Evolutionary conservation across 495 filamentous ascomycete genomes (phyloP), one percentile per base, ranked within the genome.

Genomic region (Penicillium riverlandense): DNA sequence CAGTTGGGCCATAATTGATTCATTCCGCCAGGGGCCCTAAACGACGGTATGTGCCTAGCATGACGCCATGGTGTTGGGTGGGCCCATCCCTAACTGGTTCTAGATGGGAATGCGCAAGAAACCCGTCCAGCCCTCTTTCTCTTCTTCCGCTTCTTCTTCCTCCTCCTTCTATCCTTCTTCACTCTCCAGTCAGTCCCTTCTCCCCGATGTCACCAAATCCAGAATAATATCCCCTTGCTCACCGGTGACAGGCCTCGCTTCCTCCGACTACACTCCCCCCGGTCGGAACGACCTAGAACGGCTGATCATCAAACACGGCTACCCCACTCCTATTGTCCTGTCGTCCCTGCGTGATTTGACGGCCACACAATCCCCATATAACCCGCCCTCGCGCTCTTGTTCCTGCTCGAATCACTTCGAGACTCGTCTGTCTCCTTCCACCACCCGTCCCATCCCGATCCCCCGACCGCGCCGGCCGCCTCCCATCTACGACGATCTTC

Each of bases 271-370:
- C 22, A 3, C 22, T 22, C 22, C 22, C 2, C 22, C 22, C 22
- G 2, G 22, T 22, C 22, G 22, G 0, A 22, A 76, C 37, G 90
- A 64, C 39, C 85, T 85, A 45, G 84, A 90, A 57, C 90, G 82
- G 41, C 84, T 69, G 50, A 66, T 70, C 44, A 53, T 58, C 40
- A 66, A 62, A 48, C 66, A 70, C 66, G 67, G 66, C 38, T 64
- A 64, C 60, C 69, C 67, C 58, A 69, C 67, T 48, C 67, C 65
- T 49, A 85, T 88, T 66, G 91, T 85, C 48, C 72, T 66, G 11
- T 82, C 81, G 50, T 94, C 88, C 40, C 70, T 73, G 76, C 84
- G 90, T 41, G 90, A 86, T 54, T 68, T 67, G 40, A 72, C 67
- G 48, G 88, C 88, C 38, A 90, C 84, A 16, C 74, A 76, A 30